A percentile compares a stretch with the other conserved stretches of the same genome.
Evolutionary conservation across 441 rosid species (phyloP).

Genomic region (Corymbia citriodora): DNA sequence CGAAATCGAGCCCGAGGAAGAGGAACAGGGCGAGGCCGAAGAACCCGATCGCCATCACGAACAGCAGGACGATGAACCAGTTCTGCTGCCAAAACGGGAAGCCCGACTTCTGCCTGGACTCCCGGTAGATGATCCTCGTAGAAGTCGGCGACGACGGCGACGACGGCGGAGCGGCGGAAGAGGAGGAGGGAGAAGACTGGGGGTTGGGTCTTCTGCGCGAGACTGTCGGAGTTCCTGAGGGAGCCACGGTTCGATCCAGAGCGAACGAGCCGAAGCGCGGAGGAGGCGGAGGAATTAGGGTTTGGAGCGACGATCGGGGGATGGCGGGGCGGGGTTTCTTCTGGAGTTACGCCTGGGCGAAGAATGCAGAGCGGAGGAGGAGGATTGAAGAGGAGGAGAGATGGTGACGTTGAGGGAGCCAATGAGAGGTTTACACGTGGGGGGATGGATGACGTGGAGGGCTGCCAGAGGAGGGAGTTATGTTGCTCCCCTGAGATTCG

Average conservation of each 20-base stretch:
- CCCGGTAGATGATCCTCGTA: constrained; percentile 29
- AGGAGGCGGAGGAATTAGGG: not conserved
- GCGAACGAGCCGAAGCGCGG: not conserved
- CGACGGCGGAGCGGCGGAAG: not conserved
- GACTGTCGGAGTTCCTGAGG: constrained; percentile 49
- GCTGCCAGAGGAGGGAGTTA: not conserved
- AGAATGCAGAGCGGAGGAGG: not conserved
- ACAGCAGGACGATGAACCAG: constrained; percentile 79
- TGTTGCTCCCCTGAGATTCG: not conserved
- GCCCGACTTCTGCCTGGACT: constrained; percentile 1
- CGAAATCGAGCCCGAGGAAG: constrained; percentile 56
- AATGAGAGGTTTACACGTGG: constrained; percentile 18
- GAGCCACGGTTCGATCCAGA: constrained; percentile 63
- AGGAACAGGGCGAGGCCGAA: constrained; percentile 64
- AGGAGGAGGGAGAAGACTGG: constrained; percentile 15
- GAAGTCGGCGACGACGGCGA: constrained; percentile 13
- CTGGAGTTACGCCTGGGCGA: not conserved
- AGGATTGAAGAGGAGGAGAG: not conserved
- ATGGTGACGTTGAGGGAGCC: constrained; percentile 13
- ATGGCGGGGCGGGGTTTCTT: not conserved
- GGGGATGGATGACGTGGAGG: not conserved
- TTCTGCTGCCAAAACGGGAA: constrained; percentile 77
- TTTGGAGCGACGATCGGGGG: not conserved
- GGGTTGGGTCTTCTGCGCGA: constrained; percentile 45
- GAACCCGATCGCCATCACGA: constrained; percentile 68